Evolutionary conservation across 306 rosid genomes (phyloP), one percentile per base, ranked within the genome.

Genomic region (Corylus heterophylla): DNA sequence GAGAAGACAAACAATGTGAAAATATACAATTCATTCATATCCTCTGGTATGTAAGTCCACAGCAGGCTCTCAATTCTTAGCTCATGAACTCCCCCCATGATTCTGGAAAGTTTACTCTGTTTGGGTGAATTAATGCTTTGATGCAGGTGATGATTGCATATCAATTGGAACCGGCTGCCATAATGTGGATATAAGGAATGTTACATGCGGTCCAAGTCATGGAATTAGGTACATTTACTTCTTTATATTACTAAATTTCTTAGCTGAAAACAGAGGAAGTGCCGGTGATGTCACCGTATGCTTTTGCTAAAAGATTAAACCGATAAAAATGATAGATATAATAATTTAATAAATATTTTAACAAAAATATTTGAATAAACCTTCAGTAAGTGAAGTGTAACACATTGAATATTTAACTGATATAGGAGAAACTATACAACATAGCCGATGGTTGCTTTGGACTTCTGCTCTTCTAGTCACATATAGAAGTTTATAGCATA

Each of bases 131-230:
- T 31, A 20, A 22, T 45, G n/a, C 25, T 54, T 61, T 52, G 54
- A 18, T 55, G 58, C 51, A 8, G 93, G 90, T 12, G 93, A 89
- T 71, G 93, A 89, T 69, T 89, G 89, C 45, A 74, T 89, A 25
- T 83, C 89, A n/a, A 83, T 87, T 25, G 93, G 90, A 63, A 80
- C 86, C 2, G 90, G 90, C 18, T 80, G 86, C 58, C 74, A 58
- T 52, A 82, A 89, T 8, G 87, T 89, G 11, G 89, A 89, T 74
- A 89, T 89, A 73, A 58, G 61, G 37, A 85, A 87, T 39, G 68
- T 74, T 54, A 79, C 85, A 13, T 89, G 90, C 20, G 89, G 90
- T 48, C 88, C 90, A 74, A 75, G 93, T 81, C 90, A 87, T 75
- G 89, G 90, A 58, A 85, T 89, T 49, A 79, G 90, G 89, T 86